Conservation (phyloP, 176 grass and related monocot species). For the Ampelocalamus luodianensis region DNA sequence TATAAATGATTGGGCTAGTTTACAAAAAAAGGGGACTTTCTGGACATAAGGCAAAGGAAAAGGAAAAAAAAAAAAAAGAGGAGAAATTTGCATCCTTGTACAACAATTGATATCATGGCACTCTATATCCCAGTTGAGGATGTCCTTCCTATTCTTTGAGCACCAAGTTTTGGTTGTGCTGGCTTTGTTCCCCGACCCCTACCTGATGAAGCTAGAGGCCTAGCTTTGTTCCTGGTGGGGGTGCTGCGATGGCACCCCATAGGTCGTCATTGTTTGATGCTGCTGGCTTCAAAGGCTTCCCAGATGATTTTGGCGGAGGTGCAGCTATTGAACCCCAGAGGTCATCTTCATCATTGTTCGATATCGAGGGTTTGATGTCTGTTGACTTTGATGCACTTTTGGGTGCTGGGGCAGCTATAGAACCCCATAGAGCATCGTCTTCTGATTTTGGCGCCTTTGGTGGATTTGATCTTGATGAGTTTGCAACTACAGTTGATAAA, state of each 20-base stretch:
- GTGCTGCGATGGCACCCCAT: slow-evolving; percentile 93
- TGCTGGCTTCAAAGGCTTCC: slow-evolving; percentile 57
- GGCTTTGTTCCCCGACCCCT: slow-evolving; percentile 81
- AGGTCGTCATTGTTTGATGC: slow-evolving; percentile 58
- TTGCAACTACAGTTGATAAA: slow-evolving; percentile 56
- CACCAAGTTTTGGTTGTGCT: slow-evolving; percentile 81
- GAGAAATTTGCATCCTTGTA: slow-evolving; percentile 50
- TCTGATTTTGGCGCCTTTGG: slow-evolving; percentile 59
- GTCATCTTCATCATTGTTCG: slow-evolving; percentile 62
- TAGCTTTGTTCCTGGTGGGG: slow-evolving; percentile 84
- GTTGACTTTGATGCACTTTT: slow-evolving; percentile 53
- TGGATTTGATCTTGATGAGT: slow-evolving; percentile 50
- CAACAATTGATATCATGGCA: slow-evolving; percentile 41
- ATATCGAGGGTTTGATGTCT: slow-evolving; percentile 60
- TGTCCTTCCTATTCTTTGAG: slow-evolving; percentile 82
- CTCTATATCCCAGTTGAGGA: slow-evolving; percentile 64
- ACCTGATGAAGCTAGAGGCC: slow-evolving; percentile 72
- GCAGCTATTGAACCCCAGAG: slow-evolving; percentile 94
- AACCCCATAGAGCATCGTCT: slow-evolving; percentile 84
- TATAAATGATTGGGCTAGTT: slow-evolving; percentile 62
- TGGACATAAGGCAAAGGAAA: slow-evolving; percentile 32
- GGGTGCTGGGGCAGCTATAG: slow-evolving; percentile 55
- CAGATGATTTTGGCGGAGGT: slow-evolving; percentile 66
- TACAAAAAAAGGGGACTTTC: slow-evolving; percentile 60
- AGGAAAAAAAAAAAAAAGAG: background rate